Percentiles rank a stretch among this genome's conserved stretches.
These are phyloP conservation scores for Trapa bicornis DNA, from an alignment of 345 rosid species.

Conservation along the genomic window DNA sequence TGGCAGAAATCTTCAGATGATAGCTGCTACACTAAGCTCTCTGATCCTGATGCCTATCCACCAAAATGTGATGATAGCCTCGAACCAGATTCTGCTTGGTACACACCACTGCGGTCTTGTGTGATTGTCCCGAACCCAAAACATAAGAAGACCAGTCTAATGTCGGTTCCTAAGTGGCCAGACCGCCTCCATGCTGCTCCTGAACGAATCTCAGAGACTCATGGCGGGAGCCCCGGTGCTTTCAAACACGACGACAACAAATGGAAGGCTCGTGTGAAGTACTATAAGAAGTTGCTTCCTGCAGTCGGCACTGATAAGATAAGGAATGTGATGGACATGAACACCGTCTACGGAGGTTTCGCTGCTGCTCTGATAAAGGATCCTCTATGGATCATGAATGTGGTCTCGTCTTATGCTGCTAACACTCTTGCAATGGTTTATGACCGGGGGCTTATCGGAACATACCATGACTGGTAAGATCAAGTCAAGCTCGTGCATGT, in stretches of 20 bases:
- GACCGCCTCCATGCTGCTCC: slow-evolving; percentile 57
- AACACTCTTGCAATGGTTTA: slow-evolving; percentile 74
- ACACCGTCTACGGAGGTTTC: slow-evolving; percentile 85
- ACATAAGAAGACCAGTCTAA: slow-evolving; percentile 46
- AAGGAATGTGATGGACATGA: slow-evolving; percentile 98
- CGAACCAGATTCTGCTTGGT: slow-evolving; percentile 98
- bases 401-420: slow-evolving; percentile 71
- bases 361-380: slow-evolving; percentile 64
- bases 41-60: slow-evolving; percentile 62
- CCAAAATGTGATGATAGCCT: slow-evolving; percentile 87
- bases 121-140: slow-evolving; percentile 67
- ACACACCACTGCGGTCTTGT: slow-evolving; percentile 81
- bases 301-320: slow-evolving; percentile 71
- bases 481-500: slow-evolving; percentile 2
- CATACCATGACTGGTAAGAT: slow-evolving; percentile 81
- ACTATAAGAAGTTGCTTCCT: slow-evolving; percentile 77
- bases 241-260: slow-evolving; percentile 64
- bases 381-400: slow-evolving; percentile 96
- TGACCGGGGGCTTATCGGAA: slow-evolving; percentile 94
- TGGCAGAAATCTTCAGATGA: slow-evolving; percentile 75
- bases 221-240: slow-evolving; percentile 48
- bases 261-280: slow-evolving; percentile 71
- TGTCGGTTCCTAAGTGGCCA: slow-evolving; percentile 77
- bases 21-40: slow-evolving; percentile 53
- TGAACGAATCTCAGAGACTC: slow-evolving; percentile 57